Conservation (phyloP, 352 stramenopile species). For the Phytophthora boehmeriae region DNA sequence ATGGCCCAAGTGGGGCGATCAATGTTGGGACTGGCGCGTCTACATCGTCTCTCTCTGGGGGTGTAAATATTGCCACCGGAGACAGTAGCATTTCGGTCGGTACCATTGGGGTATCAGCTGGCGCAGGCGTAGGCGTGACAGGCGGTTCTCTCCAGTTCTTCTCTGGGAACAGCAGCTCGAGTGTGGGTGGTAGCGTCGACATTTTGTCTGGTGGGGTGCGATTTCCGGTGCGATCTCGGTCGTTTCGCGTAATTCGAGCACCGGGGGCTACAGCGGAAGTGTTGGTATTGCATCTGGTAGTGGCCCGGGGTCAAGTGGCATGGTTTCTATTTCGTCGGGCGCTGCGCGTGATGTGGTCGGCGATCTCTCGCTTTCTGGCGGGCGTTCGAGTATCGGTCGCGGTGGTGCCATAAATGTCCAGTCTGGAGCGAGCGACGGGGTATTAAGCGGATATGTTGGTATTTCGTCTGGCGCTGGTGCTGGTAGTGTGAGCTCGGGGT, state of each 20-base stretch:
- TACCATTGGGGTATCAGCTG: conserved; percentile 15
- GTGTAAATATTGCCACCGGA: conserved; percentile 16
- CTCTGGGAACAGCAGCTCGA: conserved; percentile 23
- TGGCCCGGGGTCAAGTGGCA: conserved; percentile 28
- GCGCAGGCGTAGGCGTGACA: conserved; percentile 15
- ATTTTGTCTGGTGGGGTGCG: conserved; percentile 18
- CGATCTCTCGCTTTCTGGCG: conserved; percentile 25
- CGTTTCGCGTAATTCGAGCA: conserved; percentile 23
- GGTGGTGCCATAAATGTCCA: conserved; percentile 20
- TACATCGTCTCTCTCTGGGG: conserved; percentile 15
- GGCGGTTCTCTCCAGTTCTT: conserved; percentile 19
- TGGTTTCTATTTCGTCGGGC: conserved; percentile 30
- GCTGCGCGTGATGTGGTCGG: conserved; percentile 20
- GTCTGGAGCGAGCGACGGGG: conserved; percentile 23
- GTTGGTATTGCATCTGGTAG: conserved; percentile 24
- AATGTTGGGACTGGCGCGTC: conserved; percentile 16
- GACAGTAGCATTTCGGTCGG: conserved; percentile 15
- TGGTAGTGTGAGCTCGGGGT: conserved; percentile 17
- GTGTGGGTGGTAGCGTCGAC: conserved; percentile 17
- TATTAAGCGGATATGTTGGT: conserved; percentile 18
- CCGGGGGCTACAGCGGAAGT: conserved; percentile 15
- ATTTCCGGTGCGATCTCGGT: conserved; percentile 18
- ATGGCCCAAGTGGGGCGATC: conserved; percentile 15
- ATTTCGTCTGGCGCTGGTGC: conserved; percentile 11
- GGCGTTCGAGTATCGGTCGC: conserved; percentile 17